phyloP scores from a whole-genome alignment of 306 rosid genomes.

The Pachyrhizus erosus region DNA sequence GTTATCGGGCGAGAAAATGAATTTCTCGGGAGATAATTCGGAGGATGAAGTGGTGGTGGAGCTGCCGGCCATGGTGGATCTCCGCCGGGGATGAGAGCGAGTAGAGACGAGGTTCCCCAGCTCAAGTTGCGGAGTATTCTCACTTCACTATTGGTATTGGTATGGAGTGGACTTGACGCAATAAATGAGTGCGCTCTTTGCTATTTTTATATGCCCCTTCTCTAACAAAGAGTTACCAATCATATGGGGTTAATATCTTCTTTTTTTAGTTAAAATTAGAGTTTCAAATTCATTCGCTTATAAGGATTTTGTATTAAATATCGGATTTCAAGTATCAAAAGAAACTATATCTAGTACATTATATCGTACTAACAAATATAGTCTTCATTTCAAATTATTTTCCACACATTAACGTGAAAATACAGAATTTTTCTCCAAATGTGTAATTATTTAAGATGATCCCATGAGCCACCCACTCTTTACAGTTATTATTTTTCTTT shows the following conservation, averaged over 20 bases:
- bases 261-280: too few relatives aligned
- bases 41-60: slow-evolving; percentile 36
- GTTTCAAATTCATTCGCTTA: too few relatives aligned
- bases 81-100: slow-evolving; percentile 50
- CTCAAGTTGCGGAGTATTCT: background rate
- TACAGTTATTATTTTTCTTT: background rate
- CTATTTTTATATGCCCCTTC: background rate
- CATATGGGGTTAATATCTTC: too few relatives aligned
- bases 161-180: background rate
- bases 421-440: background rate
- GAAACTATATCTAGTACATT: too few relatives aligned
- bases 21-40: slow-evolving; percentile 37
- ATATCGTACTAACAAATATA: too few relatives aligned
- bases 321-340: too few relatives aligned
- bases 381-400: too few relatives aligned
- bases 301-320: too few relatives aligned
- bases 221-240: too few relatives aligned
- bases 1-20: slow-evolving; percentile 61
- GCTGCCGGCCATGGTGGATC: slow-evolving; percentile 50
- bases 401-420: too few relatives aligned
- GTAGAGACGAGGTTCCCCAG: slow-evolving; percentile 52
- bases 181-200: background rate
- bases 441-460: background rate
- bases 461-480: background rate
- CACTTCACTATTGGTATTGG: background rate